phyloP scores from a whole-genome alignment of 78 protist species.

The Isochrysis galbana region DNA sequence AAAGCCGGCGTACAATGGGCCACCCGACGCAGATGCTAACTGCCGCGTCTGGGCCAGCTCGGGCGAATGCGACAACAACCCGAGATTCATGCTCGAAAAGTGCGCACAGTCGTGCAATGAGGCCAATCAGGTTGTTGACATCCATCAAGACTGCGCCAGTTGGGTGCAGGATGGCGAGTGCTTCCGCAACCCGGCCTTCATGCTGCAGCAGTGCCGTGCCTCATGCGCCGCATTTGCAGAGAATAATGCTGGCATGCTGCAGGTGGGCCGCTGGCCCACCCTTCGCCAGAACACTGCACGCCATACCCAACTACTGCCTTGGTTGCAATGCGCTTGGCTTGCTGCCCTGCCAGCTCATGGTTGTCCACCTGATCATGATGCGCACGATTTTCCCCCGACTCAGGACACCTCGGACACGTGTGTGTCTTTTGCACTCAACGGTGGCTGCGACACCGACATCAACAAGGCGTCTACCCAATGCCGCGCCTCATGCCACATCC shows the following conservation, averaged over 20 bases:
- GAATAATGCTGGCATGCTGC: not conserved
- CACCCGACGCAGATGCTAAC: not conserved
- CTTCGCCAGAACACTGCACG: not conserved
- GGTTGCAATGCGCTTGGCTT: not conserved
- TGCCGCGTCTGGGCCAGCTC: not conserved
- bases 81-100: not conserved
- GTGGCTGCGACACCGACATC: not conserved
- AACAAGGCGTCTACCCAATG: not conserved
- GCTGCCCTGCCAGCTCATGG: not conserved
- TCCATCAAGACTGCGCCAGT: not conserved
- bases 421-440: not conserved
- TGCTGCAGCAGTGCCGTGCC: slow-evolving; percentile 1
- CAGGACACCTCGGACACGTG: not conserved
- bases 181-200: slow-evolving; percentile 20
- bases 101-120: not conserved
- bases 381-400: too few species aligned
- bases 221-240: not conserved
- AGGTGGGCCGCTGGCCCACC: not conserved
- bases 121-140: not conserved
- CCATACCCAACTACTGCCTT: too few species aligned
- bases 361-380: too few species aligned
- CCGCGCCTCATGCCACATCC: slow-evolving; percentile 18
- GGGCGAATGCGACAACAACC: not conserved
- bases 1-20: not conserved
- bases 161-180: slow-evolving; percentile 30